A percentile compares a stretch with the other conserved stretches of the same genome.
phyloP scores from a whole-genome alignment of 164 flowering plant species.

The Warburgia ugandensis region DNA sequence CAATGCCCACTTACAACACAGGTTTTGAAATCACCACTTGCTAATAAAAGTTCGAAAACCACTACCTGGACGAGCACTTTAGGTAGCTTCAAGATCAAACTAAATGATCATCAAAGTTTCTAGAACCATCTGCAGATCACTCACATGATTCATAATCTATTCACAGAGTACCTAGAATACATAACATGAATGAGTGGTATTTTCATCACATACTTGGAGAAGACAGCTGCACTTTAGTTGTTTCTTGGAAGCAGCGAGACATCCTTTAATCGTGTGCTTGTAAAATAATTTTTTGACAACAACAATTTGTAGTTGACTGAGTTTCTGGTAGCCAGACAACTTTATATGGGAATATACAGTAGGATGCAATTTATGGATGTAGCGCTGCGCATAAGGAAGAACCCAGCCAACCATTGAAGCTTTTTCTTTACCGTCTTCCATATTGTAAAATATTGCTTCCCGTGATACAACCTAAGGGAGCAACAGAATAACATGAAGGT shows the following conservation, averaged over 20 bases:
- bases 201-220: conserved; percentile 45
- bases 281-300: conserved; percentile 68
- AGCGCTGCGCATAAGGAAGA: conserved; percentile 94
- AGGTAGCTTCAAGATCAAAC: too few species aligned
- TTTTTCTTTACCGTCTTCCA: conserved; percentile 34
- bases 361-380: conserved; percentile 45
- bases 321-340: conserved; percentile 33
- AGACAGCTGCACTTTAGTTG: conserved; percentile 56
- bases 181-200: background rate
- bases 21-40: too few species aligned
- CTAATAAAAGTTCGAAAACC: too few species aligned
- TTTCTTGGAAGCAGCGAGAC: conserved; percentile 40
- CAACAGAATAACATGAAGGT: background rate
- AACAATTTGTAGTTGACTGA: conserved; percentile 38
- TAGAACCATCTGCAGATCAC: too few species aligned
- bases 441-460: conserved; percentile 64
- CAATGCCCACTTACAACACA: too few species aligned
- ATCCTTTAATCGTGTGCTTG: conserved; percentile 48
- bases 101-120: too few species aligned
- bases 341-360: conserved; percentile 48
- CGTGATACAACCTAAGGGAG: conserved; percentile 57
- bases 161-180: too few species aligned
- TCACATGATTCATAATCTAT: too few species aligned
- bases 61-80: too few species aligned
- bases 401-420: conserved; percentile 63